Base-by-base conservation (phyloP, 306 rosid species). In the Adenanthera pavonina region DNA sequence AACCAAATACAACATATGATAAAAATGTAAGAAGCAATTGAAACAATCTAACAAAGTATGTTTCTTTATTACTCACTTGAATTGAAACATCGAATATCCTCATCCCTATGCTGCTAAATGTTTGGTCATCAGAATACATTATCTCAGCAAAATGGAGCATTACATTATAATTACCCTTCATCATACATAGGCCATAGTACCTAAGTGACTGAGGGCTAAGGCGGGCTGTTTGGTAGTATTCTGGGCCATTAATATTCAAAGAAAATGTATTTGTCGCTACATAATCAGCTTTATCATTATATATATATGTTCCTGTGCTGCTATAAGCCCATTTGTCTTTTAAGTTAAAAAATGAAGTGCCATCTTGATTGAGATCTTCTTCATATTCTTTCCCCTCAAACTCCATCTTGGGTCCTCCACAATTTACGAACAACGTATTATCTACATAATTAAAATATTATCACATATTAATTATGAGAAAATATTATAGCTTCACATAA, bases 81-180 rank as follows among this genome's bases (percentile, higher is more conserved):
- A 94, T 83, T 49, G 95, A 90, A 74, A 91, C 88, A 80, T 94
- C 92, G 34, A 94, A 92, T 75, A 92, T 71, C 76, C 94, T 91
- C 87, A 38, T 76, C 8, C 97, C 97, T 19, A 89, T 73, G 79
- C 86, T 87, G 47, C 83, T 73, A 60, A 41, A 91, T 0, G 80
- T 78, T 49, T 81, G 84, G 54, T 86, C 82, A 69, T 78, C 51
- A 38, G 91, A 46, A 48, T 36, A 91, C 89, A 84, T 86, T 77
- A 92, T 90, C 87, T 90, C 97, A 34, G 95, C 89, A 83, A 94
- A 94, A 82, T 94, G 94, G 61, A 90, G 94, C 80, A 74, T 78
- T 69, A 94, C 95, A 72, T 87, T 90, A 75, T 94, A 94, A 59
- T 87, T 88, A 0, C 98, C 97, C 62, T 85, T 77, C 46, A 44